A percentile compares a stretch with the other conserved stretches of the same genome.
phyloP scores from a whole-genome alignment of 148 eudicot species.

The Heliosperma pusillum region DNA sequence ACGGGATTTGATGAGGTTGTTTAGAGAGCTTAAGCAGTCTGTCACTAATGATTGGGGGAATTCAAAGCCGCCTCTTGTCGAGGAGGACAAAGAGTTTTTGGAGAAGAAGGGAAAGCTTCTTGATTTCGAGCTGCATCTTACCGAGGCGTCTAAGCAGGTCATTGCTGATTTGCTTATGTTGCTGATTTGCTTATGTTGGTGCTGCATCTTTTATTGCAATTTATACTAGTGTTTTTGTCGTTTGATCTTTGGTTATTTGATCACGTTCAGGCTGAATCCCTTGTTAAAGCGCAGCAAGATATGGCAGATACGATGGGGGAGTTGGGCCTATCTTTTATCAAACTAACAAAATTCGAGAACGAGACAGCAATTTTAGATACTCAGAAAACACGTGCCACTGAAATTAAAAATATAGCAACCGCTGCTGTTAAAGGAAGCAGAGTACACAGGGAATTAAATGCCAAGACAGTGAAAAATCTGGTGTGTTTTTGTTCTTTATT shows the following conservation, averaged over 20 bases:
- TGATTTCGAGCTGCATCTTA: slow-evolving; percentile 63
- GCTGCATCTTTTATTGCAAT: background rate
- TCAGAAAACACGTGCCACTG: slow-evolving; percentile 63
- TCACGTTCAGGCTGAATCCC: slow-evolving; percentile 65
- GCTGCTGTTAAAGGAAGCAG: slow-evolving; percentile 86
- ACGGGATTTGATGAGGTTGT: slow-evolving; percentile 77
- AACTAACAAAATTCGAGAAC: slow-evolving; percentile 85
- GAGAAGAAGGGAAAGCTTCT: slow-evolving; percentile 69
- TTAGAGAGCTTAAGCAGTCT: slow-evolving; percentile 81
- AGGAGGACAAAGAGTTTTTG: slow-evolving; percentile 79
- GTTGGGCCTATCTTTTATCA: slow-evolving; percentile 76
- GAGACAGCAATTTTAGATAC: slow-evolving; percentile 51
- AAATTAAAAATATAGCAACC: slow-evolving; percentile 79
- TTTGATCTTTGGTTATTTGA: slow-evolving; percentile 14
- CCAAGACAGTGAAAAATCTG: slow-evolving; percentile 73
- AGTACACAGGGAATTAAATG: slow-evolving; percentile 69
- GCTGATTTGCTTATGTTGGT: slow-evolving; percentile 1
- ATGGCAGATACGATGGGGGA: slow-evolving; percentile 93
- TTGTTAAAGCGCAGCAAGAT: slow-evolving; percentile 83
- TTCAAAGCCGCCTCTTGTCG: slow-evolving; percentile 50
- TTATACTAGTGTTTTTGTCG: background rate
- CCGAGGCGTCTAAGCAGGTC: slow-evolving; percentile 81
- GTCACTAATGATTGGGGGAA: slow-evolving; percentile 82
- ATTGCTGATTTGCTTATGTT: slow-evolving; percentile 14
- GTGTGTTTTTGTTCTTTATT: slow-evolving; percentile 34